Evolutionary conservation across 768 basidiomycete genomes (phyloP).

Genomic region (Lactarius vividus): DNA sequence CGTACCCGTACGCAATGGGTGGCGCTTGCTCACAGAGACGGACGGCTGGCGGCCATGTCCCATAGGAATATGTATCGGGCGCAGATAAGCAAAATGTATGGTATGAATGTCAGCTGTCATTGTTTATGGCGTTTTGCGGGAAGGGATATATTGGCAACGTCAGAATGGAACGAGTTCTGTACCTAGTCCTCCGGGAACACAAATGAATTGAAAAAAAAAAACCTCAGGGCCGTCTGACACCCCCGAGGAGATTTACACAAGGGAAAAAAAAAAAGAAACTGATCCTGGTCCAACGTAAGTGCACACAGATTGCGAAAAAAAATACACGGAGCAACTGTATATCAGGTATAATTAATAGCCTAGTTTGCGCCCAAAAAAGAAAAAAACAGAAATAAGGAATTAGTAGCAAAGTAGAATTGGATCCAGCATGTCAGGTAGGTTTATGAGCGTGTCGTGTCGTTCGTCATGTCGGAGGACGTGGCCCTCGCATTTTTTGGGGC

Average conservation of each 20-base stretch:
- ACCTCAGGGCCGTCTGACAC: background rate
- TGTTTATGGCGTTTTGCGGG: background rate
- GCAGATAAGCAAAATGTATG: constrained; percentile 14
- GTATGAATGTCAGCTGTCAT: background rate
- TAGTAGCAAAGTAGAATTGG: background rate
- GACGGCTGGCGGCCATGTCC: constrained; percentile 63
- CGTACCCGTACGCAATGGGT: constrained; percentile 42
- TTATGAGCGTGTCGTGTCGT: background rate
- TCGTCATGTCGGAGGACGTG: background rate
- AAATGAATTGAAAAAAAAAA: background rate
- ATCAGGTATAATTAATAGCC: constrained; percentile 10
- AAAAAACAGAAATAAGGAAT: background rate
- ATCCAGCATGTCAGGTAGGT: background rate
- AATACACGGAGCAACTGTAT: constrained; percentile 7
- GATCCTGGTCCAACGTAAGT: background rate
- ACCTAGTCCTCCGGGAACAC: background rate
- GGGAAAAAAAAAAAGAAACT: background rate
- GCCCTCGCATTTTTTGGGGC: constrained; percentile 18
- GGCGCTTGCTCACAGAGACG: constrained; percentile 47
- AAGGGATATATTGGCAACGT: background rate
- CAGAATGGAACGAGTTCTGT: background rate
- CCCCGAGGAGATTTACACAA: background rate
- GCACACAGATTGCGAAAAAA: constrained; percentile 1
- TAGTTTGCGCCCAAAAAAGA: background rate
- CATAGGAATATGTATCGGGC: constrained; percentile 52